Evolutionary conservation across 2,329 filamentous ascomycete genomes (phyloP), one percentile per base, ranked within the genome.

Genomic region (Ophiosphaerella herpotricha): DNA sequence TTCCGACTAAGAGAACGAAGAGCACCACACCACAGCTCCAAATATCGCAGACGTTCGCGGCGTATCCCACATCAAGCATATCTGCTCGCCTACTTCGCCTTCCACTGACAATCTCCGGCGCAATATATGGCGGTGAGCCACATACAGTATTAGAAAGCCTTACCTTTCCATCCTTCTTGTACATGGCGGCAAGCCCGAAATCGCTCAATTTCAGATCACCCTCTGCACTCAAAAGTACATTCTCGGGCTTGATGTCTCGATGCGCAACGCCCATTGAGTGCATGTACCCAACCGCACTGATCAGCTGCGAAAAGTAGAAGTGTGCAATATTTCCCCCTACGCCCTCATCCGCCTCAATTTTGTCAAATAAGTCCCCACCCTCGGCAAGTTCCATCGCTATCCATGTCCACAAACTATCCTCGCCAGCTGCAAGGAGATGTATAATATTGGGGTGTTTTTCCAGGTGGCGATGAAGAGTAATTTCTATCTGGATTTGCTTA

Each of bases 21-120:
- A 99, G 80, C n/a, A 99, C 95, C 45, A 99, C 91, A 31, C 94
- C 94, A 64, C 92, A 97, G 13, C 92, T 97, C 95, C 95, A 99
- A 48, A 99, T 87, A 68, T 99, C 94, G 33, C 90, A 90, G 36
- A 90, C 75, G 54, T 97, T 90, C 7, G 92, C 86, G 26, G 82
- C 81, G 67, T 93, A 93, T 47, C 88, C 85, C 40, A 70, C 64
- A 23, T 81, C 77, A 43, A 81, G 75, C 33, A 80, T 63, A 35
- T 80, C 70, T 40, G 71, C 76, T 67, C 78, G 80, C 61, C 71
- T 70, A 48, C 76, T 77, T 39, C 69, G 61, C 45, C 75, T 78
- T 39, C 82, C 82, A 29, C 72, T 76, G 14, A 87, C 76, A 24
- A 99, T 94, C 74, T 99, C 94, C 1, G 95, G 94, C 0, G 94